Conservation (phyloP, 768 basidiomycete species). For the Hemileccinum rubropunctum region DNA sequence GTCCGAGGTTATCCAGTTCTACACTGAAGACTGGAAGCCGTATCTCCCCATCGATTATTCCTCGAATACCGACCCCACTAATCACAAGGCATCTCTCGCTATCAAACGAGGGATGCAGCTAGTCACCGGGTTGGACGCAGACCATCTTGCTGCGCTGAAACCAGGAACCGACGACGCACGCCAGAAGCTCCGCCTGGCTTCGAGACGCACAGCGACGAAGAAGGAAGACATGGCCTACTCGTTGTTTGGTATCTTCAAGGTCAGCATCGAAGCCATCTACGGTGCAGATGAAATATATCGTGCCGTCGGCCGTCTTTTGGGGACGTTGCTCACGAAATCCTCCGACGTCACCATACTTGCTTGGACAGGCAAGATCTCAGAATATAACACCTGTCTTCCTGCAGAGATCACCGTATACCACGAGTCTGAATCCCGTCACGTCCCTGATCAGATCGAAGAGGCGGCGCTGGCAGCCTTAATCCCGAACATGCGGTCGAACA, state of each 20-base stretch:
- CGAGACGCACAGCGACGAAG: slow-evolving; percentile 14
- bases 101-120: slow-evolving; percentile 16
- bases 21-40: slow-evolving; percentile 21
- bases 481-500: background rate
- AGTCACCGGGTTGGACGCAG: slow-evolving; percentile 10
- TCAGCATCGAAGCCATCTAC: slow-evolving; percentile 16
- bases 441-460: background rate
- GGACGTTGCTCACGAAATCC: slow-evolving; percentile 10
- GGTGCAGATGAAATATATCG: slow-evolving; percentile 18
- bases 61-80: background rate
- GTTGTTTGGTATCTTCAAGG: slow-evolving; percentile 21
- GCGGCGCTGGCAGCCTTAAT: background rate
- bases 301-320: slow-evolving; percentile 22
- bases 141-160: background rate
- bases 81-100: slow-evolving; percentile 8
- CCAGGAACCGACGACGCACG: slow-evolving; percentile 9
- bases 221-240: slow-evolving; percentile 27
- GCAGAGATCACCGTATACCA: slow-evolving; percentile 15
- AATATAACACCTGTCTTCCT: slow-evolving; percentile 24
- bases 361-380: slow-evolving; percentile 17
- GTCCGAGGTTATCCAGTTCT: slow-evolving; percentile 20
- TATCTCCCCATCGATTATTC: slow-evolving; percentile 7
- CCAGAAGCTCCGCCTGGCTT: slow-evolving; percentile 23
- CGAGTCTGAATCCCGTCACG: background rate
- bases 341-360: slow-evolving; percentile 14